A percentile compares a stretch with the other conserved stretches of the same genome.
Evolutionary conservation across 208 protist species (phyloP).

Genomic region (Leishmania lainsoni): DNA sequence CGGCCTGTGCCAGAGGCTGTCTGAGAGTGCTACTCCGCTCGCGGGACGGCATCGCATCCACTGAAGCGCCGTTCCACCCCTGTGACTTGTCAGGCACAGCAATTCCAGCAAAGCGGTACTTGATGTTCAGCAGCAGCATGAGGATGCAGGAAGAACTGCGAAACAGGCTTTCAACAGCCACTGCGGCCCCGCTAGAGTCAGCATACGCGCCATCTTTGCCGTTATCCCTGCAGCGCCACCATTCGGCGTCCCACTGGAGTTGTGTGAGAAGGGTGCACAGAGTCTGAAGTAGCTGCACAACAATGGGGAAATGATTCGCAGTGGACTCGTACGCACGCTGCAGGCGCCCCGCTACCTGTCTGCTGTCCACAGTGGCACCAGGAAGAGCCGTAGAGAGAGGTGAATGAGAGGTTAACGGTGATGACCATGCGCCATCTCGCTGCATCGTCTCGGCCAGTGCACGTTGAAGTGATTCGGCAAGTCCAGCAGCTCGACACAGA

Average conservation of each 20-base stretch:
- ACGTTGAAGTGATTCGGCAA: conserved; percentile 1
- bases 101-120: conserved; percentile 7
- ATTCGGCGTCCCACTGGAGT: not conserved
- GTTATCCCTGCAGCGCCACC: not conserved
- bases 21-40: not conserved
- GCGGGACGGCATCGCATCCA: not conserved
- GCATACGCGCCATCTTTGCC: not conserved
- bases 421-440: not conserved
- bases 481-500: conserved; percentile 13
- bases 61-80: not conserved
- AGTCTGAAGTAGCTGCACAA: conserved; percentile 13
- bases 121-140: not conserved
- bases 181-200: not conserved
- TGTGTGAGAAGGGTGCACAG: not conserved
- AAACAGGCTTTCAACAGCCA: not conserved
- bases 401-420: not conserved
- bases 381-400: too few species aligned
- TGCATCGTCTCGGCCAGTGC: not conserved
- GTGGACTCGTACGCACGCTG: conserved; percentile 19
- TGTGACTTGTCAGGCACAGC: not conserved
- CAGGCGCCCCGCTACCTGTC: not conserved
- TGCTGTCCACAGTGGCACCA: not conserved
- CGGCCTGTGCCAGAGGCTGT: not conserved
- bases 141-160: not conserved
- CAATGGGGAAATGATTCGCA: conserved; percentile 11